phyloP scores from a whole-genome alignment of 2,329 filamentous ascomycete genomes.

The Alternaria ethzedia region DNA sequence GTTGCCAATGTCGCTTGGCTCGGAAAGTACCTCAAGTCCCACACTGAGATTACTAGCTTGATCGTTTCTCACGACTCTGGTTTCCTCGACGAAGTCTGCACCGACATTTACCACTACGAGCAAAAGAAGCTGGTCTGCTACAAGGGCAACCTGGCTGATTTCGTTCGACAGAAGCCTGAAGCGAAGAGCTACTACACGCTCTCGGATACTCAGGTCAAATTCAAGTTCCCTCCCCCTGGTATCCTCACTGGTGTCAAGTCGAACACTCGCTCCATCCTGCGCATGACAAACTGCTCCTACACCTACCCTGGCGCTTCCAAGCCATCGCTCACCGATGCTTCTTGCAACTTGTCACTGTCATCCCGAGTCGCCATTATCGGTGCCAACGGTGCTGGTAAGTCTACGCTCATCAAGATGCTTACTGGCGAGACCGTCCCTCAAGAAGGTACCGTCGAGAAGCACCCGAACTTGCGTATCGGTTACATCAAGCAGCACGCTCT shows the following conservation, averaged over 20 bases:
- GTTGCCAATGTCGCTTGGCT: conserved; percentile 96
- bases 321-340: conserved; percentile 85
- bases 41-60: conserved; percentile 94
- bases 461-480: conserved; percentile 96
- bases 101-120: conserved; percentile 99
- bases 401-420: conserved; percentile 95
- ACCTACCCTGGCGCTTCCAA: conserved; percentile 91
- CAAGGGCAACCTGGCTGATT: conserved; percentile 80
- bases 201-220: conserved; percentile 84
- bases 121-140: conserved; percentile 92
- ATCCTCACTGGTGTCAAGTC: conserved; percentile 96
- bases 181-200: conserved; percentile 98
- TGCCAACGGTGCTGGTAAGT: conserved; percentile 97
- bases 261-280: conserved; percentile 88
- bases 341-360: conserved; percentile 85
- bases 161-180: conserved; percentile 89
- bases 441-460: conserved; percentile 90
- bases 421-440: conserved; percentile 90
- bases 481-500: conserved; percentile 99
- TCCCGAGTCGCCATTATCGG: conserved; percentile 96
- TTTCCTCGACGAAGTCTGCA: conserved; percentile 96
- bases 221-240: conserved; percentile 97
- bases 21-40: conserved; percentile 91
- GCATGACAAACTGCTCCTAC: conserved; percentile 90
- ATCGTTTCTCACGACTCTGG: conserved; percentile 99